Evolutionary conservation across 495 filamentous ascomycete genomes (phyloP), one percentile per base, ranked within the genome.

Genomic region (Neurospora sublineolata): DNA sequence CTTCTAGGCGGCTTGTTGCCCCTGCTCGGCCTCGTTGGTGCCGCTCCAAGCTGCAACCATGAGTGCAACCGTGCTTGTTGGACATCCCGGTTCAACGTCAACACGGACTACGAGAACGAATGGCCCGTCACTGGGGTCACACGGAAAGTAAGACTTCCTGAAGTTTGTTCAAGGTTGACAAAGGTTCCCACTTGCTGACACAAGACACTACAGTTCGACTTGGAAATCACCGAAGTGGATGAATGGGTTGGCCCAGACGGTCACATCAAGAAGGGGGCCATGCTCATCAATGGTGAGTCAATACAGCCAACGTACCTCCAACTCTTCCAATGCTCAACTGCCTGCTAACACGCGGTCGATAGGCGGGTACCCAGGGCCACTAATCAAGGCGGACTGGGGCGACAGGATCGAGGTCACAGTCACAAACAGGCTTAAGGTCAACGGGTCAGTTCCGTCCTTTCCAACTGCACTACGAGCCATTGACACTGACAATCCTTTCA

Each of bases 171-270:
- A 16, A 23, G n/a, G 12, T n/a, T 16, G 40, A 7, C 10, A 18
- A 33, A 11, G 18, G 5, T 14, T 7, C 1, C 30, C 8, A 30
- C 33, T 3, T 16, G 18, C 70, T 72, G 27, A 72, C 60, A 39
- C 23, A 8, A 11, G 18, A 64, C 77, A 79, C 72, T 70, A 68
- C 70, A 60, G 46, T 73, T 77, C 46, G 73, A 68, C 3, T 52
- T 80, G 5, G 42, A 70, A 46, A 60, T 60, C 12, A 72, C 64
- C 67, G 70, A 64, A 68, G 33, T 77, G 72, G 52, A 75, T 41
- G 14, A 79, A 72, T 69, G 64, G 10, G n/a, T 76, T 37, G 77
- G 72, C 18, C 82, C 84, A 1, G 83, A 84, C 72, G 76, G 79
- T 44, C 75, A 81, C 11, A 77, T 74, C n/a, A 72, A 46, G 30